Evolutionary conservation across 208 protist species (phyloP).

Genomic region (Trypanosoma avium): DNA sequence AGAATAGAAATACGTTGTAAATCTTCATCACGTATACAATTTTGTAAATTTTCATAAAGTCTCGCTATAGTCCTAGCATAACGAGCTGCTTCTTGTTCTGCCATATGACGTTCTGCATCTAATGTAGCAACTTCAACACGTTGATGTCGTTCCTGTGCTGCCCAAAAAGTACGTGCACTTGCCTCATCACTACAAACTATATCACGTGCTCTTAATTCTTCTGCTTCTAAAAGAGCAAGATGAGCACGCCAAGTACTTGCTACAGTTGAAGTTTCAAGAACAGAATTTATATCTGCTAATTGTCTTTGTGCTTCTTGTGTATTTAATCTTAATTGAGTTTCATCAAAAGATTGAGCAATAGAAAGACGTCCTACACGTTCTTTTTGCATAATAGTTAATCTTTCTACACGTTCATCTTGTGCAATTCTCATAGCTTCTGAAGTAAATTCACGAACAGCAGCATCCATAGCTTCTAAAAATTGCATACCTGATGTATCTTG

Average conservation of each 20-base stretch:
- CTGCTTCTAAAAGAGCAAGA: slow-evolving; percentile 2
- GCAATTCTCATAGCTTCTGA: slow-evolving; percentile 13
- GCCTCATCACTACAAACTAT: slow-evolving; percentile 15
- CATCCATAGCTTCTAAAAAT: slow-evolving; percentile 15
- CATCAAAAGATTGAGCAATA: not conserved
- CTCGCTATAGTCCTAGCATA: too few relatives aligned
- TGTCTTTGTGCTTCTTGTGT: not conserved
- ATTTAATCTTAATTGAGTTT: not conserved
- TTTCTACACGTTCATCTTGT: slow-evolving; percentile 12
- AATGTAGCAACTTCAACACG: not conserved
- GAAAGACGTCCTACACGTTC: not conserved
- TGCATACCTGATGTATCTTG: not conserved
- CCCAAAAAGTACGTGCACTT: not conserved
- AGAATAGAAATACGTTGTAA: not conserved
- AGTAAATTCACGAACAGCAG: slow-evolving; percentile 11
- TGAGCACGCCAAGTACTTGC: slow-evolving; percentile 3
- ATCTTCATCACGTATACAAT: not conserved
- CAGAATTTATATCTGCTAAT: not conserved
- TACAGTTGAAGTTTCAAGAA: slow-evolving; percentile 3
- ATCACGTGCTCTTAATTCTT: slow-evolving; percentile 17
- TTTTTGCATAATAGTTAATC: slow-evolving; percentile 17
- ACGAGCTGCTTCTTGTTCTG: not conserved
- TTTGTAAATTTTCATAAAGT: not conserved
- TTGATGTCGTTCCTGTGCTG: slow-evolving; percentile 1
- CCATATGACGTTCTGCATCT: not conserved